phyloP scores from a whole-genome alignment of 805 yeast species.

The Wickerhamiella vanderwaltii region DNA sequence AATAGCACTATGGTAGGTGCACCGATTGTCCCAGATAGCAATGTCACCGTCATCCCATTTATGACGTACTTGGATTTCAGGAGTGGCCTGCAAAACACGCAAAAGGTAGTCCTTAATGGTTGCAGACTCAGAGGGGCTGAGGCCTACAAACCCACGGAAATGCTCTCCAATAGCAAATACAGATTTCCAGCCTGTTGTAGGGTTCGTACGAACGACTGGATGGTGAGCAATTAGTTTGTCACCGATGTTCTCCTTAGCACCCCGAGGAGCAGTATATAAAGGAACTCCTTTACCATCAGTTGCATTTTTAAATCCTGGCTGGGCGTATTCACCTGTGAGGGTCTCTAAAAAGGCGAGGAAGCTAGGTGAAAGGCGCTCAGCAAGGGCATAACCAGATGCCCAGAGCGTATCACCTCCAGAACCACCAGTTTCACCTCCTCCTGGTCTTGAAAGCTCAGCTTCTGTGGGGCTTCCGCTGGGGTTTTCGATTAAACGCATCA shows the following conservation, averaged over 20 bases:
- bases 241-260: slow-evolving; percentile 30
- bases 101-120: slow-evolving; percentile 39
- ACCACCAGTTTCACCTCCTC: slow-evolving; percentile 10
- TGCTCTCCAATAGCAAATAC: slow-evolving; percentile 39
- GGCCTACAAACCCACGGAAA: slow-evolving; percentile 27
- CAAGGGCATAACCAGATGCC: slow-evolving; percentile 44
- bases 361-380: slow-evolving; percentile 40
- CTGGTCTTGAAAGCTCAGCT: background rate
- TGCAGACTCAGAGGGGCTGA: slow-evolving; percentile 34
- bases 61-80: slow-evolving; percentile 41
- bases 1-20: slow-evolving; percentile 39
- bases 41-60: slow-evolving; percentile 42
- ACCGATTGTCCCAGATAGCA: slow-evolving; percentile 51
- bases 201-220: slow-evolving; percentile 52
- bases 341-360: slow-evolving; percentile 38
- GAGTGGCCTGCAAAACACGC: slow-evolving; percentile 35
- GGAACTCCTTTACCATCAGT: background rate
- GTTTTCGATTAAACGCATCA: slow-evolving; percentile 37
- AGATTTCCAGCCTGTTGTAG: slow-evolving; percentile 52
- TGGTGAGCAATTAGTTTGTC: slow-evolving; percentile 45
- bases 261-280: slow-evolving; percentile 20
- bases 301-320: slow-evolving; percentile 1
- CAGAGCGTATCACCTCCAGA: slow-evolving; percentile 41
- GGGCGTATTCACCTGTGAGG: slow-evolving; percentile 16
- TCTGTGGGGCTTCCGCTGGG: slow-evolving; percentile 17